phyloP scores from a whole-genome alignment of 805 yeast species.

The Metschnikowia aberdeeniae region DNA sequence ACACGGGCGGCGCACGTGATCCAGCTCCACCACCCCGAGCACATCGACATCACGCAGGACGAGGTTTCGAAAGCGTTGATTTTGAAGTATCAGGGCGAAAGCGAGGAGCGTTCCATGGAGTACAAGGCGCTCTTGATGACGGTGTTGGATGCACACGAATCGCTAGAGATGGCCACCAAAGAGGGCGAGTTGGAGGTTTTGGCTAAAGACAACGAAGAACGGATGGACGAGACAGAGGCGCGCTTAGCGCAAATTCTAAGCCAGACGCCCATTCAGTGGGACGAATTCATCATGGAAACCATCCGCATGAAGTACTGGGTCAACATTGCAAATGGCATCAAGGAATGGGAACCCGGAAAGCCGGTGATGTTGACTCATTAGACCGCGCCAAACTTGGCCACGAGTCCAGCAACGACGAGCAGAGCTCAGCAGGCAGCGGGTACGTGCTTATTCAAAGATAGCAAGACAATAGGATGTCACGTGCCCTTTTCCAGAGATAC shows the following conservation, averaged over 20 bases:
- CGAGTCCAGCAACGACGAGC: too few relatives aligned
- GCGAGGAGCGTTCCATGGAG: conserved; percentile 29
- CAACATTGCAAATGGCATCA: conserved; percentile 67
- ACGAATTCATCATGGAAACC: conserved; percentile 59
- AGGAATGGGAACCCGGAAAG: conserved; percentile 74
- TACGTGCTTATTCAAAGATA: too few relatives aligned
- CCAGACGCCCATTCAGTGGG: conserved; percentile 42
- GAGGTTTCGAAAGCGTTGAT: conserved; percentile 42
- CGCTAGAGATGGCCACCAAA: conserved; percentile 59
- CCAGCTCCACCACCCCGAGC: conserved; percentile 33
- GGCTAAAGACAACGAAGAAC: conserved; percentile 50
- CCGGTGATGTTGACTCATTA: conserved; percentile 63
- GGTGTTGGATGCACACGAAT: conserved; percentile 82
- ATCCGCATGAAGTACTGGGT: conserved; percentile 79
- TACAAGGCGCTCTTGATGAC: conserved; percentile 63
- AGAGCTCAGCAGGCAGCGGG: too few relatives aligned
- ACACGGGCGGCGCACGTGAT: conserved; percentile 45
- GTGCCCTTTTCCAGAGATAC: too few relatives aligned
- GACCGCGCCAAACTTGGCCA: conserved; percentile 2
- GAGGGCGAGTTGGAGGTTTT: conserved; percentile 56
- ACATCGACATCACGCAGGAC: conserved; percentile 56
- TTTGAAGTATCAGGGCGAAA: conserved; percentile 34
- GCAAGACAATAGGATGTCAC: too few relatives aligned
- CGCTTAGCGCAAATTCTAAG: conserved; percentile 46
- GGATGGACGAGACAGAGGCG: conserved; percentile 47